Evolutionary conservation across 2,329 filamentous ascomycete genomes (phyloP), one percentile per base, ranked within the genome.

Genomic region (Sclerotinia subarctica): DNA sequence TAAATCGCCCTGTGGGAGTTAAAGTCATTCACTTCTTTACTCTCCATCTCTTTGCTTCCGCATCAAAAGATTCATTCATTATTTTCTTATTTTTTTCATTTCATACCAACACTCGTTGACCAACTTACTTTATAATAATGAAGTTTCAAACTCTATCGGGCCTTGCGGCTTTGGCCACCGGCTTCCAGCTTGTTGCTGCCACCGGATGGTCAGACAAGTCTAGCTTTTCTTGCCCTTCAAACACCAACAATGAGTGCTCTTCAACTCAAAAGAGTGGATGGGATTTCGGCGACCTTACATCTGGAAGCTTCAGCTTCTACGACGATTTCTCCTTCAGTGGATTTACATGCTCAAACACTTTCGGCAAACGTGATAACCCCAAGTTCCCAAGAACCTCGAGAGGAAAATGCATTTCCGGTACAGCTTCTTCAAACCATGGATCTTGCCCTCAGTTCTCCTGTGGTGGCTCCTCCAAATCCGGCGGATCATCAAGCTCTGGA

Each of bases 181-280:
- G 77, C 71, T 75, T 78, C 71, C 81, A 82, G 77, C 81, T 82
- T 74, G 82, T 79, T 73, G 76, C 80, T 58, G 82, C 80, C 68
- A 78, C 77, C 56, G 76, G 78, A 74, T 89, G 85, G 83, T 79
- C 80, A 69, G 79, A 82, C 71, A 81, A 82, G 67, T 75, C 79
- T 59, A 78, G 82, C 69, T 96, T 88, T 83, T 82, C 82, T 60
- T 90, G 84, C 78, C 92, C 93, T 17, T 80, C 81, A 69, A 93
- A 91, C 84, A 87, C 85, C 76, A 82, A 92, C 82, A 95, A 95
- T 82, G 80, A 89, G 75, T 97, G 94, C 80, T 87, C 85, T 69
- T 78, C 84, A n/a, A 79, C 88, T 72, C 91, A 96, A 81, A 80
- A 84, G 71, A 73, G 76, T 29, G 93, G 93, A 62, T 95, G 91